Evolutionary conservation across 768 basidiomycete genomes (phyloP), one percentile per base, ranked within the genome.

Genomic region (Leccinum boreale): DNA sequence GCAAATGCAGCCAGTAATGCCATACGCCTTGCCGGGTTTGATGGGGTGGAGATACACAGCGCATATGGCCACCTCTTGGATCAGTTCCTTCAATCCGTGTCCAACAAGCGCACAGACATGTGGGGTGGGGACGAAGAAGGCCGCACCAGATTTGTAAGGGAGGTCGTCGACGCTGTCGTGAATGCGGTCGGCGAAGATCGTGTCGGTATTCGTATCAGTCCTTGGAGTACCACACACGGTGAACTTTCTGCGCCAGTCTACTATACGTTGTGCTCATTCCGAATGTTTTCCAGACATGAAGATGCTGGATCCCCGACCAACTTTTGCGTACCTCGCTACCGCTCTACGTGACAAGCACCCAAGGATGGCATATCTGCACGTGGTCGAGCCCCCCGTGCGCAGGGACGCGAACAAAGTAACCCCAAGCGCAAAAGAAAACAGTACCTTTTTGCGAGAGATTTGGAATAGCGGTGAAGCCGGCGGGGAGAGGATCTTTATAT

Each of bases 41-140:
- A 81, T 57, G 81, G 78, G 2, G 70, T 81, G 55, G 79, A 78
- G 70, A 59, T 80, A 49, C 78, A 76, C 58, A 62, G 65, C 55
- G 76, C 74, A 56, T 77, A 79, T 58, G 75, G 77, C 0, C 81
- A 80, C 58, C 66, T 85, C 11, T 55, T 78, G 15, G 83, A 89
- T 63, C 85, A 89, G 66, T 88, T 89, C 75, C 58, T 85, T 10
- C 83, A 86, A 62, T 74, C 79, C 26, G 65, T 75, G n/a, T 74
- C 74, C 35, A 89, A 89, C 69, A 64, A 77, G 5, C 78, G 86
- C 15, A 82, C 79, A 7, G 87, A 90, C 66, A 72, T 78, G 47
- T 92, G 86, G 67, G 89, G 89, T 0, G 89, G 90, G 2, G 80
- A 78, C 47, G 71, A 89, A 28, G 81, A 86, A 67, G 81, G 80